These are phyloP conservation scores for Taphrina deformans DNA, from an alignment of 1,139 yeast species.

Conservation along the genomic window DNA sequence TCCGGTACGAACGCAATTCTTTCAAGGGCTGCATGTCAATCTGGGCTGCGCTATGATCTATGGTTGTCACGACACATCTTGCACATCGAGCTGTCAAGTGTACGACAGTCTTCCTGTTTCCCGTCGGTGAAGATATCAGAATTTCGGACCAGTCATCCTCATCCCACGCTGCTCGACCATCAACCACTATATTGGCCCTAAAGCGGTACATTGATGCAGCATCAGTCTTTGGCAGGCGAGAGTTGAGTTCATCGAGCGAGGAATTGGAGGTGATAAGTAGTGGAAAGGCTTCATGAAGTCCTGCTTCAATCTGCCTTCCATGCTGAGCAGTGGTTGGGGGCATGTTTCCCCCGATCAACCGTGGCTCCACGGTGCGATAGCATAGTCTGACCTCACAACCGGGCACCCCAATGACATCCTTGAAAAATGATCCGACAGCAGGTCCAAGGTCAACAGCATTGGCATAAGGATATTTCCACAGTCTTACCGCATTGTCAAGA, in stretches of 20 bases:
- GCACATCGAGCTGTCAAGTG: constrained; percentile 12
- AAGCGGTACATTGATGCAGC: not conserved
- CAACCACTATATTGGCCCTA: constrained; percentile 3
- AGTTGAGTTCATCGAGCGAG: constrained; percentile 1
- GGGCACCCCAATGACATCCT: constrained; percentile 4
- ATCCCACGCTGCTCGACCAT: not conserved
- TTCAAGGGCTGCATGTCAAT: constrained; percentile 1
- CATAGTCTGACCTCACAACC: constrained; percentile 8
- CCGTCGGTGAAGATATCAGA: not conserved
- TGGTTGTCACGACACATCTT: constrained; percentile 1
- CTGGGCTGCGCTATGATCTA: not conserved
- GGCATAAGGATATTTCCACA: constrained; percentile 1
- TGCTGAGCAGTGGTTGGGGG: constrained; percentile 12
- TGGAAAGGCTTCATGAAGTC: constrained; percentile 6
- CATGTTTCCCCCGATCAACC: constrained; percentile 5
- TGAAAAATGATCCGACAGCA: not conserved
- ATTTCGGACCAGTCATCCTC: constrained; percentile 11
- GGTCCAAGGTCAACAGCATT: constrained; percentile 8
- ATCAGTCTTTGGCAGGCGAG: not conserved
- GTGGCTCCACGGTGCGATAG: not conserved
- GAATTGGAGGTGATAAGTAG: constrained; percentile 2
- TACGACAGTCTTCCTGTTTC: not conserved
- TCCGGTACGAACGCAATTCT: not conserved
- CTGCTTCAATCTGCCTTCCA: not conserved
- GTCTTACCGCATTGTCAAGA: not conserved